A percentile compares a stretch with the other conserved stretches of the same genome.
phyloP scores from a whole-genome alignment of 331 rosid species.

The Dryas integrifolia region DNA sequence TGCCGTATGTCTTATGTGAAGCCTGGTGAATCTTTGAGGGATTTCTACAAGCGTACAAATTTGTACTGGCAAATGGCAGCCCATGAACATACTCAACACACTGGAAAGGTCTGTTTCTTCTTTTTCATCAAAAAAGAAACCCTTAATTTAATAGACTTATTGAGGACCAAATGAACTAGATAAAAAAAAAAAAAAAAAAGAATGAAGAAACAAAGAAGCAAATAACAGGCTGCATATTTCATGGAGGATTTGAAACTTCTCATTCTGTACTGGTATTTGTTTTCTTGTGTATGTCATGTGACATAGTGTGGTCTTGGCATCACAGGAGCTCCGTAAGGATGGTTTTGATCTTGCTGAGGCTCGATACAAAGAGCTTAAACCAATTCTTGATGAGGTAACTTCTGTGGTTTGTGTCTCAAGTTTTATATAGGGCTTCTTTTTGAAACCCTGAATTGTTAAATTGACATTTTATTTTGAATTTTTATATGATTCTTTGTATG shows the following conservation, averaged over 20 bases:
- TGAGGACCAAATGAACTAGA: neutral
- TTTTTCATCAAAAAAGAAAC: constrained; percentile 3
- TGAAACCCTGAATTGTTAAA: neutral
- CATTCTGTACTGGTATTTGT: neutral
- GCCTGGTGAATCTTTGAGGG: constrained; percentile 92
- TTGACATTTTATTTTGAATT: neutral
- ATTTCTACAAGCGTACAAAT: constrained; percentile 88
- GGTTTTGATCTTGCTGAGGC: constrained; percentile 95
- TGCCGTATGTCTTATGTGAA: constrained; percentile 34
- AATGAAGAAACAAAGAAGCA: neutral
- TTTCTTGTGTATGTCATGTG: constrained; percentile 19
- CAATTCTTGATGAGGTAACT: constrained; percentile 91
- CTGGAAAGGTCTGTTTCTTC: constrained; percentile 70
- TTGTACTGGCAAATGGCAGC: constrained; percentile 99
- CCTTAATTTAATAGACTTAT: neutral
- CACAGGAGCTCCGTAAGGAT: constrained; percentile 90
- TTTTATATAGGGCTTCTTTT: neutral
- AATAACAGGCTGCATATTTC: neutral
- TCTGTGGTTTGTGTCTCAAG: constrained; percentile 11
- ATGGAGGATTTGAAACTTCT: constrained; percentile 4
- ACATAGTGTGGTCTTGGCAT: constrained; percentile 26
- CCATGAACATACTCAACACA: constrained; percentile 96
- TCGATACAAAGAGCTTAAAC: constrained; percentile 87
- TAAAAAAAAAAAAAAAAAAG: neutral
- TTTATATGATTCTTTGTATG: constrained; percentile 16